Conservation (phyloP, 2,329 filamentous ascomycete species). For the Zasmidium citrigriseum region DNA sequence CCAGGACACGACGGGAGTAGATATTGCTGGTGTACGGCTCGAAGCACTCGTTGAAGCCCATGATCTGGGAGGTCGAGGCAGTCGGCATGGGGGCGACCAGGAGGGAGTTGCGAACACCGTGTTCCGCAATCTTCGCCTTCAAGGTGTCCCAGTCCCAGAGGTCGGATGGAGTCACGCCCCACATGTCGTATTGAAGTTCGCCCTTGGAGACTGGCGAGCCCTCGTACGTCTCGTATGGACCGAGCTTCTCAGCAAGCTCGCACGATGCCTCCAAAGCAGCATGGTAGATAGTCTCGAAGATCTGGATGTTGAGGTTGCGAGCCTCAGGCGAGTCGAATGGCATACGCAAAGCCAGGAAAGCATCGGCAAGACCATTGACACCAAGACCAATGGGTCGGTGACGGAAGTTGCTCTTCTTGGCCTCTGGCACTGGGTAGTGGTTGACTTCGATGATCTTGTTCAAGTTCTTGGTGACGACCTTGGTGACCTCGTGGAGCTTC, state of each 20-base stretch:
- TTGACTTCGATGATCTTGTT: slow-evolving; percentile 99
- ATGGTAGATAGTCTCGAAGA: slow-evolving; percentile 99
- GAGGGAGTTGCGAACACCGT: slow-evolving; percentile 93
- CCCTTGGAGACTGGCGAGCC: slow-evolving; percentile 94
- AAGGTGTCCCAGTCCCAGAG: slow-evolving; percentile 95
- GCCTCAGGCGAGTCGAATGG: slow-evolving; percentile 97
- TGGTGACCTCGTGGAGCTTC: slow-evolving; percentile 91
- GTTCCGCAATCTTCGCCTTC: slow-evolving; percentile 87
- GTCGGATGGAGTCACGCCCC: slow-evolving; percentile 88
- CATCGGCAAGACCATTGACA: slow-evolving; percentile 96
- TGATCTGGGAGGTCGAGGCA: slow-evolving; percentile 93
- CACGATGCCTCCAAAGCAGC: slow-evolving; percentile 87
- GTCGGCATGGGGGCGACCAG: slow-evolving; percentile 97
- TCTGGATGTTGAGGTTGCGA: slow-evolving; percentile 91
- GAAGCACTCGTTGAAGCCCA: slow-evolving; percentile 99
- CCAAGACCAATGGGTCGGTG: slow-evolving; percentile 94
- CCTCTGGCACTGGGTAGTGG: slow-evolving; percentile 95
- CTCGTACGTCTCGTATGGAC: slow-evolving; percentile 85
- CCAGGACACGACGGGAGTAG: slow-evolving; percentile 95
- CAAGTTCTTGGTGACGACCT: slow-evolving; percentile 90
- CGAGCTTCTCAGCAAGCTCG: slow-evolving; percentile 79
- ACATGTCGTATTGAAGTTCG: slow-evolving; percentile 98
- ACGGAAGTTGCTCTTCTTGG: slow-evolving; percentile 93
- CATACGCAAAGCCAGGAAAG: slow-evolving; percentile 93
- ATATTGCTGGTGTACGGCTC: slow-evolving; percentile 99